Evolutionary conservation across 2,329 filamentous ascomycete genomes (phyloP).

Genomic region (Cladosporium austrohemisphaericum): DNA sequence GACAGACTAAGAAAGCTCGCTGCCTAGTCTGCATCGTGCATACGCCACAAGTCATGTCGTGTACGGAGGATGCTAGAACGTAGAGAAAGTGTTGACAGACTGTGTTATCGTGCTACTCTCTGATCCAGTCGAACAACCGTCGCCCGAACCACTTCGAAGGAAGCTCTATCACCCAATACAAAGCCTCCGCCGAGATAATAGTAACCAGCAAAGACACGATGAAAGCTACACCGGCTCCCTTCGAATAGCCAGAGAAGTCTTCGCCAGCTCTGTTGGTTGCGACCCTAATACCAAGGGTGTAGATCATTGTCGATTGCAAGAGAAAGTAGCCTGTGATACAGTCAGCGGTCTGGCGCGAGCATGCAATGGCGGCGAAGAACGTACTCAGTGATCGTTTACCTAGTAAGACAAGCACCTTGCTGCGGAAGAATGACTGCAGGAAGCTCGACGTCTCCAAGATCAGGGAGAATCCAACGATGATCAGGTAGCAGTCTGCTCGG

Average conservation of each 20-base stretch:
- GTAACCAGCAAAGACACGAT: constrained; percentile 21
- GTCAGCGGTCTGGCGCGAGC: not conserved
- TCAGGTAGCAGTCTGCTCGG: constrained; percentile 43
- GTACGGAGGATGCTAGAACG: no score
- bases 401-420: constrained; percentile 35
- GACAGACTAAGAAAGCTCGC: no score
- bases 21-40: no score
- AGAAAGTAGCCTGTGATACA: constrained; percentile 39
- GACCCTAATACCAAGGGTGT: constrained; percentile 41
- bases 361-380: constrained; percentile 19
- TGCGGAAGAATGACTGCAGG: constrained; percentile 36
- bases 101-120: no score
- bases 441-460: constrained; percentile 39
- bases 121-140: constrained; percentile 22
- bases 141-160: constrained; percentile 20
- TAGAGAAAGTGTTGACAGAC: no score
- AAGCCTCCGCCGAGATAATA: constrained; percentile 18
- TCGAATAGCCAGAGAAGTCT: constrained; percentile 11
- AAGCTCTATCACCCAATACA: constrained; percentile 22
- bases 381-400: constrained; percentile 45
- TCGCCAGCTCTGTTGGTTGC: constrained; percentile 36
- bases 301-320: constrained; percentile 40
- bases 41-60: no score
- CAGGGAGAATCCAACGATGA: constrained; percentile 41
- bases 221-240: constrained; percentile 20